phyloP scores from a whole-genome alignment of 805 yeast genomes.

The Debaryomyces prosopidis region DNA sequence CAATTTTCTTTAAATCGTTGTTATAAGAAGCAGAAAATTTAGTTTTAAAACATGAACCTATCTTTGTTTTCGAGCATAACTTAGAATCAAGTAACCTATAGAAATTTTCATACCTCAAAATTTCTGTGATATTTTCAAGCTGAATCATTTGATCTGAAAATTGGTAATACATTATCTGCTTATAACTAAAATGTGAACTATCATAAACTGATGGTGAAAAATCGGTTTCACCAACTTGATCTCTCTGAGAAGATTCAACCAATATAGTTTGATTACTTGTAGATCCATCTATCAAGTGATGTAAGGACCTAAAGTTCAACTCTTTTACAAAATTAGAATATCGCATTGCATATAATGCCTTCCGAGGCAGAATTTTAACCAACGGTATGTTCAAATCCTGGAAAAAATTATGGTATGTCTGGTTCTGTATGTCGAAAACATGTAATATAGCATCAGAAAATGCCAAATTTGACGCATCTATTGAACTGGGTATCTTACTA shows the following conservation, averaged over 20 bases:
- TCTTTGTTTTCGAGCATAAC: constrained; percentile 58
- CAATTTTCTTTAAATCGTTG: constrained; percentile 13
- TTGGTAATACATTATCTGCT: constrained; percentile 56
- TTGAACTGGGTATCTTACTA: constrained; percentile 13
- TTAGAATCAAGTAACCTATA: constrained; percentile 48
- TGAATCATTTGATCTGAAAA: constrained; percentile 52
- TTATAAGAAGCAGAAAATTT: constrained; percentile 30
- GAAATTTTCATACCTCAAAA: constrained; percentile 2
- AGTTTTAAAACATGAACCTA: constrained; percentile 54
- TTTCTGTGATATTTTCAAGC: constrained; percentile 12
- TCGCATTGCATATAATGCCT: constrained; percentile 41
- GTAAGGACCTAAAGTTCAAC: constrained; percentile 57
- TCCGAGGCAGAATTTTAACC: constrained; percentile 31
- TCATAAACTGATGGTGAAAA: constrained; percentile 13
- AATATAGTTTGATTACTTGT: constrained; percentile 60
- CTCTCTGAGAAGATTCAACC: constrained; percentile 41
- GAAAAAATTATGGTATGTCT: constrained; percentile 17
- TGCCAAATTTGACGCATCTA: constrained; percentile 16
- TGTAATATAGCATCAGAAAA: constrained; percentile 38
- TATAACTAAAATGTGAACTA: constrained; percentile 27
- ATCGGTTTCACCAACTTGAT: constrained; percentile 30
- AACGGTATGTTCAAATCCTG: constrained; percentile 17
- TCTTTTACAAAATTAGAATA: constrained; percentile 70
- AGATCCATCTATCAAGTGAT: constrained; percentile 55
- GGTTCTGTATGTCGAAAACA: constrained; percentile 19